Percentiles rank a stretch among this genome's conserved stretches.
phyloP scores from a whole-genome alignment of 2,329 filamentous ascomycete genomes.

The Aspergillus aculeatus region DNA sequence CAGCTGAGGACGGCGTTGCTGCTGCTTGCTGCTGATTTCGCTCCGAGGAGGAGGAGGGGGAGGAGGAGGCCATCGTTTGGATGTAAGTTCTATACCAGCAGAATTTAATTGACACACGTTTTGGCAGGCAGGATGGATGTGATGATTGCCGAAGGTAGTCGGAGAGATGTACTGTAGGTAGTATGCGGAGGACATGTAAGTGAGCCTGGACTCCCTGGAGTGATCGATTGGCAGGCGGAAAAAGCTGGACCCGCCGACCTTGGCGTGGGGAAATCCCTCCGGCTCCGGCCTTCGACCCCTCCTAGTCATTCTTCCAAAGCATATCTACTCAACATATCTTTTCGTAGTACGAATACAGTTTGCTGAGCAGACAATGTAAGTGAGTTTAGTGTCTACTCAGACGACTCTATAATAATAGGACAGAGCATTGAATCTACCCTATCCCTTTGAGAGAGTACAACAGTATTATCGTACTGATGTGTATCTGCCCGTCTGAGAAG shows the following conservation, averaged over 20 bases:
- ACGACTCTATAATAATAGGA: no score
- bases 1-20: constrained; percentile 32
- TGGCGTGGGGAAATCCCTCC: constrained; percentile 24
- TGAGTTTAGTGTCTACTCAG: no score
- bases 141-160: no score
- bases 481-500: neutral
- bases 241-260: constrained; percentile 26
- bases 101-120: no score
- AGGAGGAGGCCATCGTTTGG: constrained; percentile 17
- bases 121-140: no score
- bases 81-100: neutral
- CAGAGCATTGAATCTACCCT: no score
- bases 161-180: no score
- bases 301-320: neutral
- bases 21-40: constrained; percentile 6
- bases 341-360: no score
- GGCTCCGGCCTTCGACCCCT: neutral
- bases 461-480: no score
- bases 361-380: no score
- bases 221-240: constrained; percentile 14
- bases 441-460: no score
- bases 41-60: constrained; percentile 20
- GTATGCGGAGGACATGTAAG: neutral
- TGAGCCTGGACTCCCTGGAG: neutral
- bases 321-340: no score